Base-by-base conservation (phyloP, 805 yeast species). In the Nematodospora valgi region DNA sequence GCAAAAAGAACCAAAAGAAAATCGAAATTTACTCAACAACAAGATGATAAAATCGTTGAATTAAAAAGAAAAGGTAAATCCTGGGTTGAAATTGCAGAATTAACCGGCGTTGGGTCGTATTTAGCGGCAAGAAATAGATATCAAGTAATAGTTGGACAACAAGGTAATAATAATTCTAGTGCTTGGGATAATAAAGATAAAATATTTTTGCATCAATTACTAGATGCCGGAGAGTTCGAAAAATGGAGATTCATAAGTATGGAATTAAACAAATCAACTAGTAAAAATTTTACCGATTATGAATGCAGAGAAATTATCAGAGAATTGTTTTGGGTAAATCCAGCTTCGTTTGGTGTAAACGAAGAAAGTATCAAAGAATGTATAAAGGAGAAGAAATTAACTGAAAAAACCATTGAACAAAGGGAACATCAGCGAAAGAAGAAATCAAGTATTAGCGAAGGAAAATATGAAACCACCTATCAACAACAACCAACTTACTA, bases 61-160 rank as follows among this genome's bases (percentile, higher is more conserved):
- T 55, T 83, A 52, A 84, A 83, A 52, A 68, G 64, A 37, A 68
- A 70, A 31, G 87, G 89, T 20, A 75, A 73, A 43, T 60, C 78
- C 1, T 83, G 93, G 91, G 78, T 74, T 4, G 86, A 82, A 41
- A 83, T 83, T 30, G 87, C 89, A 0, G 76, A 77, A 35, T 59
- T 65, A 3, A 73, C 86, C 2, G 70, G 73, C 4, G 82, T 82
- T 19, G 84, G 80, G 6, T 73, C 80, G 27, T 79, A 76, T 40
- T 59, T 83, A 25, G 86, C 91, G 0, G 91, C 89, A 0, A 60
- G 91, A 38, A 83, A 83, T 51, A 60, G 91, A 39, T 84, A 84
- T 48, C 91, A 83, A 56, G 91, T 83, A 4, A 68, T 83, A 31
- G 82, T 84, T 44, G 93, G 93, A 4, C 91, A 83, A 52, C 91